Base-by-base conservation (phyloP, 768 basidiomycete genomes). In the Kwoniella sp. region DNA sequence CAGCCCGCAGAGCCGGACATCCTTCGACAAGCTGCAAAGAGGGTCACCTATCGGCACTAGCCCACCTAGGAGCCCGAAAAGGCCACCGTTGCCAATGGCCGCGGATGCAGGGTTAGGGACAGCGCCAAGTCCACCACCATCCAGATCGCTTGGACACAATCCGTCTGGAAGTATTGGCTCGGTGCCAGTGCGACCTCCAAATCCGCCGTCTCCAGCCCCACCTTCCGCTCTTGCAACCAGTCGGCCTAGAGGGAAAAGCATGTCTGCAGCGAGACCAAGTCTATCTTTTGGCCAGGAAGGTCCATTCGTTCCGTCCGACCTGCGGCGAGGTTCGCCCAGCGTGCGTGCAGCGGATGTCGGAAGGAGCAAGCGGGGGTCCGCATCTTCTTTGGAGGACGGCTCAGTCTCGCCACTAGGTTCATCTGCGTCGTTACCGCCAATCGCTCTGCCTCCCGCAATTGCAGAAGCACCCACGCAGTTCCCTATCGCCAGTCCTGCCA, bases 191-290 rank as follows among this genome's bases (percentile, higher is more conserved):
- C n/a, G n/a, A n/a, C n/a, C n/a, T n/a, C n/a, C n/a, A n/a, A n/a
- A n/a, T n/a, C n/a, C n/a, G n/a, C n/a, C n/a, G n/a, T n/a, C n/a
- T n/a, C n/a, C n/a, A n/a, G n/a, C 57, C 19, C 47, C 53, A 34
- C 19, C 47, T 5, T 54, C 57, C 6, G 44, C 41, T 26, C 12
- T 38, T 8, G 17, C 44, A n/a, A 46, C 33, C 23, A 29, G 54
- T 33, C 27, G 59, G 37, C 59, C 54, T n/a, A 52, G 59, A 31
- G 59, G 59, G 11, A 32, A 52, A n/a, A 60, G 59, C 26, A 12
- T 56, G 25, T 56, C 55, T 12, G 33, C 48, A 9, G 23, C 39
- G 2, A 23, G 31, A 8, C 49, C 43, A 27, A 12, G 26, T 0
- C 27, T 31, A 17, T 20, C 23, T 1, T 33, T 51, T 27, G 28